Percentiles rank a stretch among this genome's conserved stretches.
phyloP scores from a whole-genome alignment of 495 filamentous ascomycete genomes.

The Neurospora sp. region DNA sequence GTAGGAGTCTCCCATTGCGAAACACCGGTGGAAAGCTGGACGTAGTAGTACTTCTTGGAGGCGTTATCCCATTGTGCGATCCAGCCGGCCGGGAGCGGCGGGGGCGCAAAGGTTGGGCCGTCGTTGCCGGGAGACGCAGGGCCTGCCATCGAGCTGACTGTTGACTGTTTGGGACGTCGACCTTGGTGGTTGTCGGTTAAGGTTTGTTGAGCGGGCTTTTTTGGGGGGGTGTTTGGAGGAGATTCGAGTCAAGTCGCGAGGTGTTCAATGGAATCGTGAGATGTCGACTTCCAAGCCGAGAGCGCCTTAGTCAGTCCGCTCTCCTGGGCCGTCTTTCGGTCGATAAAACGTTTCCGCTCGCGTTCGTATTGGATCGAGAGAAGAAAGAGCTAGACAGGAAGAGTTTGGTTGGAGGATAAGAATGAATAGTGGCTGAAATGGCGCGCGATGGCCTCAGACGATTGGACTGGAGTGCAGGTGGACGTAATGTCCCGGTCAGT shows the following conservation, averaged over 20 bases:
- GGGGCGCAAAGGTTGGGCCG: slow-evolving; percentile 62
- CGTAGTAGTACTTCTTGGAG: slow-evolving; percentile 69
- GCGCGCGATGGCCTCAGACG: not conserved
- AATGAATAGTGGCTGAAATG: not conserved
- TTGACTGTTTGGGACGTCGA: not conserved
- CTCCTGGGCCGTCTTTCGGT: not conserved
- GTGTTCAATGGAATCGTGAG: not conserved
- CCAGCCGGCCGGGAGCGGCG: slow-evolving; percentile 63
- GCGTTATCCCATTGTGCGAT: slow-evolving; percentile 75
- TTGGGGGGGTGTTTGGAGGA: not conserved
- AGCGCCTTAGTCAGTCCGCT: not conserved
- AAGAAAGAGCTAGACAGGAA: slow-evolving; percentile 1
- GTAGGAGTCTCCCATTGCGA: slow-evolving; percentile 75
- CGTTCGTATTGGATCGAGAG: not conserved
- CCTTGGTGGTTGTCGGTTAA: not conserved
- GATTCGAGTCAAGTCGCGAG: not conserved
- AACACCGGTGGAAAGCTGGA: slow-evolving; percentile 62
- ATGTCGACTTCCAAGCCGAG: not conserved
- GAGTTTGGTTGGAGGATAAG: not conserved
- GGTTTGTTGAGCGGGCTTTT: not conserved
- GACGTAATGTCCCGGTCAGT: not conserved
- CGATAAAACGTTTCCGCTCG: not conserved
- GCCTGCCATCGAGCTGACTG: slow-evolving; percentile 31
- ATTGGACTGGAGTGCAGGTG: not conserved
- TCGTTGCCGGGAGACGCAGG: slow-evolving; percentile 51